Evolutionary conservation across 2,329 filamentous ascomycete genomes (phyloP).

Genomic region (Stagonosporopsis cucurbitacearum): DNA sequence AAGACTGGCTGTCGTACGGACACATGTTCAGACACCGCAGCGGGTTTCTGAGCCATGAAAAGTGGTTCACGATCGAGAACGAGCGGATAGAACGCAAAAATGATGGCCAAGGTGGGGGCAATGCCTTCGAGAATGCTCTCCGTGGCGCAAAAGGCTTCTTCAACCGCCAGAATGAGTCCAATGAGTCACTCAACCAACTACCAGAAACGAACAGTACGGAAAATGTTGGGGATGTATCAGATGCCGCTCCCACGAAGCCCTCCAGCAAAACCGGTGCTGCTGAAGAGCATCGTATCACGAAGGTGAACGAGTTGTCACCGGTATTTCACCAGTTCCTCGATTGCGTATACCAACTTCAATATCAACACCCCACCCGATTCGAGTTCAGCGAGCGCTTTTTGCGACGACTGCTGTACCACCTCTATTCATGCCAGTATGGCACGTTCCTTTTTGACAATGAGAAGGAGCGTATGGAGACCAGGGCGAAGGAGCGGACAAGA

Average conservation of each 20-base stretch:
- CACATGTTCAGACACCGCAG: slow-evolving; percentile 97
- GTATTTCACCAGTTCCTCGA: slow-evolving; percentile 99
- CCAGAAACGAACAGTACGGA: slow-evolving; percentile 59
- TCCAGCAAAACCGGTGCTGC: slow-evolving; percentile 50
- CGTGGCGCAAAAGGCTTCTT: slow-evolving; percentile 89
- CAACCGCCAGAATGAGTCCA: slow-evolving; percentile 75
- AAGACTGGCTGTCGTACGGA: slow-evolving; percentile 97
- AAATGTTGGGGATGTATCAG: slow-evolving; percentile 55
- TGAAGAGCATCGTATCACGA: slow-evolving; percentile 72
- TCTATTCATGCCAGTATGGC: slow-evolving; percentile 95
- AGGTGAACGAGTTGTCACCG: slow-evolving; percentile 88
- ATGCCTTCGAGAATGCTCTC: slow-evolving; percentile 85
- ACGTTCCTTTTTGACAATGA: slow-evolving; percentile 97
- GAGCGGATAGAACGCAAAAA: slow-evolving; percentile 68
- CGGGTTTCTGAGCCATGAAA: slow-evolving; percentile 85
- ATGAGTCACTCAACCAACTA: slow-evolving; percentile 66
- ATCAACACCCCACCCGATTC: slow-evolving; percentile 86
- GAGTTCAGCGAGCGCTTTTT: slow-evolving; percentile 97
- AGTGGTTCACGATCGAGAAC: slow-evolving; percentile 90
- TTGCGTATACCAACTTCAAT: slow-evolving; percentile 85
- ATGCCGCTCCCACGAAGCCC: slow-evolving; percentile 39
- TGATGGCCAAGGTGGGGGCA: slow-evolving; percentile 58
- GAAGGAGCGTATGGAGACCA: slow-evolving; percentile 78
- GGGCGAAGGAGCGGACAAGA: slow-evolving; percentile 72
- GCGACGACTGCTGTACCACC: slow-evolving; percentile 85